A percentile compares a stretch with the other conserved stretches of the same genome.
These are phyloP conservation scores for Neckera pumila DNA, from an alignment of 225 moss, liverwort and hornwort species.

Conservation along the genomic window DNA sequence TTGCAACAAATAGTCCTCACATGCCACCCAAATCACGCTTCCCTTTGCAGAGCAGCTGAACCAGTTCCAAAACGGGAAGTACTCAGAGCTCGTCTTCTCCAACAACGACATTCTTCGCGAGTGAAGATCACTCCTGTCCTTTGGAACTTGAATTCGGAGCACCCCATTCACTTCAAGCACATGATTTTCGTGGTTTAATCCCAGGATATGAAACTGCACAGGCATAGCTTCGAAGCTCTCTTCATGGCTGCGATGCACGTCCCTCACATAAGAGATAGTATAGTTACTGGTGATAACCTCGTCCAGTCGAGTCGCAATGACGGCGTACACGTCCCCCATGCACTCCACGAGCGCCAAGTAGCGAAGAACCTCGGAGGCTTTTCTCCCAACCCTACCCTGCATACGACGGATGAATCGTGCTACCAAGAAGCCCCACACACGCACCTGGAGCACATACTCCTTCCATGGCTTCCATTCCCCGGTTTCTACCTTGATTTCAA, in stretches of 20 bases:
- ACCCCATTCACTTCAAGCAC: accelerated
- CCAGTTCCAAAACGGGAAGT: background rate
- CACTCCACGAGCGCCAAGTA: background rate
- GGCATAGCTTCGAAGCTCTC: background rate
- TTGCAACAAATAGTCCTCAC: background rate
- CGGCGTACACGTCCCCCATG: background rate
- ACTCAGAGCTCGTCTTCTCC: background rate
- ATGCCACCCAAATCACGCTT: background rate
- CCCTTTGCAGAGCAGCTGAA: background rate
- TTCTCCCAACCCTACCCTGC: background rate
- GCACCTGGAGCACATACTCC: background rate
- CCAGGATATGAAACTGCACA: background rate
- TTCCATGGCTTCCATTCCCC: background rate
- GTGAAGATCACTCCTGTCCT: accelerated
- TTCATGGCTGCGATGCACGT: accelerated
- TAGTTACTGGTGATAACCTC: accelerated
- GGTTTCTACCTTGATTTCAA: background rate
- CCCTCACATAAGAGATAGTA: background rate
- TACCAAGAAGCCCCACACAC: background rate
- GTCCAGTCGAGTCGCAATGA: background rate
- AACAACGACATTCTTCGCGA: background rate
- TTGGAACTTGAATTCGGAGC: background rate
- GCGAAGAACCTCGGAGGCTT: background rate
- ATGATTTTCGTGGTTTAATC: background rate
- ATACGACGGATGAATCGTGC: accelerated